Evolutionary conservation across 768 basidiomycete species (phyloP), one percentile per base, ranked within the genome.

Genomic region (Leccinum fibrillosum): DNA sequence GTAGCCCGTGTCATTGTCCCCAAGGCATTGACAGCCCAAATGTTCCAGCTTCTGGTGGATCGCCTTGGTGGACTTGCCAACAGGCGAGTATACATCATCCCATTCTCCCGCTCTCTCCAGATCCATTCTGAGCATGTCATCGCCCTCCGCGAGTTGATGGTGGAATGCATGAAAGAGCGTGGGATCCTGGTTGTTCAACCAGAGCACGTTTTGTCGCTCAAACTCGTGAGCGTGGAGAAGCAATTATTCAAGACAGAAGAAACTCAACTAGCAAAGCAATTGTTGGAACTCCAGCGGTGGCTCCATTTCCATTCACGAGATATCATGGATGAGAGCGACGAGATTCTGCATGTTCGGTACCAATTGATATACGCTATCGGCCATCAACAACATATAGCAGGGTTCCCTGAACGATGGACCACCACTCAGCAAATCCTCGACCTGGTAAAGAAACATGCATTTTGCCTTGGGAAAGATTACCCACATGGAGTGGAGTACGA

Each of bases 141-240:
- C 1, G 50, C 49, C 7, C 71, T 82, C 11, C 62, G 56, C 7
- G 25, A 52, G 5, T 47, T 84, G 5, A 73, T 77, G 60, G 55
- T 66, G 25, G 71, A 74, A 45, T 85, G 83, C 54, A 70, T 68
- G 60, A 53, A 53, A 0, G 65, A 66, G 19, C 66, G 72, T 8
- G 83, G 83, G 0, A 62, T 85, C n/a, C 64, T 83, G 12, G 69
- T 85, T 0, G 57, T 72, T 11, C 83, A 84, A 49, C 84, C 83
- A 0, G 82, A 84, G 49, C 80, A 85, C 28, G 69, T 82, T 12
- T 71, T 84, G 3, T 84, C 83, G 0, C 78, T 80, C 57, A 74
- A 76, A 60, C 70, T 84, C 17, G 76, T 79, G 74, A 74, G 72
- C 3, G 66, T 82, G 23, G 77, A 84, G 55, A 68, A 62, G 32